Evolutionary conservation across 352 stramenopile genomes (phyloP).

Genomic region (Pythium inflatum): DNA sequence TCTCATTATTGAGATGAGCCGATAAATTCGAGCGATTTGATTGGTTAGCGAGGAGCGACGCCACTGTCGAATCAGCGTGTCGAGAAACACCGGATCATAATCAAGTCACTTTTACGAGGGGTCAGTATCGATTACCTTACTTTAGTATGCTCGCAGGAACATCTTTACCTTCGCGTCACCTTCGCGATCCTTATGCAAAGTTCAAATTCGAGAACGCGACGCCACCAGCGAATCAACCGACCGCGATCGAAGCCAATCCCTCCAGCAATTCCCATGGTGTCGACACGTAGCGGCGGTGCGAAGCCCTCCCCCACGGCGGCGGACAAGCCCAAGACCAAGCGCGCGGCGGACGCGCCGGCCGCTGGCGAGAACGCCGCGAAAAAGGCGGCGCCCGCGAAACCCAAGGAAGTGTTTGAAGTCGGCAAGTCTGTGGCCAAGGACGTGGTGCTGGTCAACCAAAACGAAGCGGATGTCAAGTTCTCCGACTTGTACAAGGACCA

Average conservation of each 20-base stretch:
- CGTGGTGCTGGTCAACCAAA: constrained; percentile 76
- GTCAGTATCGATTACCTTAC: not conserved
- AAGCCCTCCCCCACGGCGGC: constrained; percentile 27
- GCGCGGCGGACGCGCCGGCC: constrained; percentile 30
- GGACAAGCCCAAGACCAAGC: constrained; percentile 39
- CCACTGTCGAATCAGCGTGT: constrained; percentile 23
- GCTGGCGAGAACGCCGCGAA: constrained; percentile 41
- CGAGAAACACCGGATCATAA: constrained; percentile 11
- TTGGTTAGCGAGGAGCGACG: constrained; percentile 18
- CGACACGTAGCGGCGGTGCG: constrained; percentile 28
- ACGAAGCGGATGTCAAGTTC: constrained; percentile 59
- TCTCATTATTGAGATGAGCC: constrained; percentile 15
- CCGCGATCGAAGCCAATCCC: constrained; percentile 10
- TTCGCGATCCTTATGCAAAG: constrained; percentile 6
- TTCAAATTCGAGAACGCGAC: constrained; percentile 34
- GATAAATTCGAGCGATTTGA: constrained; percentile 27
- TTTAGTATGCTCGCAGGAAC: not conserved
- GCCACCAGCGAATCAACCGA: constrained; percentile 1
- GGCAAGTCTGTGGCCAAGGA: constrained; percentile 60
- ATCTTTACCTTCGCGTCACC: constrained; percentile 32
- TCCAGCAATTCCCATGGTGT: too few species aligned
- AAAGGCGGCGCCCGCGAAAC: constrained; percentile 41
- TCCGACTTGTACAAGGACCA: constrained; percentile 75
- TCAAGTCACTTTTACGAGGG: constrained; percentile 6
- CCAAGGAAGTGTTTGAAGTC: constrained; percentile 36